A percentile compares a stretch with the other conserved stretches of the same genome.
phyloP scores from a whole-genome alignment of 768 basidiomycete genomes.

The Rhodotorula taiwanensis region DNA sequence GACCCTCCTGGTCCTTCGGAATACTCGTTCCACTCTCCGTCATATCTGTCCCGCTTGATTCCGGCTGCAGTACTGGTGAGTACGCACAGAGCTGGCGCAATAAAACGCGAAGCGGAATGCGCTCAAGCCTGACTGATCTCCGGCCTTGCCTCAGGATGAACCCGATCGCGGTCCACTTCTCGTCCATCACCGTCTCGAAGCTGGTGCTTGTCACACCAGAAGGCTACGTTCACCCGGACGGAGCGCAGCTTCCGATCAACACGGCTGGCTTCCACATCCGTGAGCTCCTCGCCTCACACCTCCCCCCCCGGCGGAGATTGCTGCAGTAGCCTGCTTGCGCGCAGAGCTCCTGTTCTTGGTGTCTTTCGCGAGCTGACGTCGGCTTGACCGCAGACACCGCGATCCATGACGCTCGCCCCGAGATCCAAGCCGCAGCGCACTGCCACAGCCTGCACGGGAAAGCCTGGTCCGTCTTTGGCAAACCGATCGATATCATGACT shows the following conservation, averaged over 20 bases:
- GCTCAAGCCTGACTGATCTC: no score
- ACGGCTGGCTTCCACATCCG: constrained; percentile 37
- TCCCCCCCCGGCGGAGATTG: no score
- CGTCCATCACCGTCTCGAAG: constrained; percentile 27
- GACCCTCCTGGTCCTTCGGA: neutral
- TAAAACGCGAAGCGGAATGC: no score
- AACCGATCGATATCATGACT: constrained; percentile 31
- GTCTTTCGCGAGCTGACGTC: no score
- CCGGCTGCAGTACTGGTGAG: constrained; percentile 24
- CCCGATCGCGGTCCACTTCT: constrained; percentile 36
- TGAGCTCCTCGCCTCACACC: no score
- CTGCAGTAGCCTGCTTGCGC: no score
- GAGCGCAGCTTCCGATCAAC: constrained; percentile 39
- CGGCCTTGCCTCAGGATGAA: no score
- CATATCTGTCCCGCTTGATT: no score
- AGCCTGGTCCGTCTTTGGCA: constrained; percentile 34
- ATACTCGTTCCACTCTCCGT: neutral
- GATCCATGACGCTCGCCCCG: constrained; percentile 36
- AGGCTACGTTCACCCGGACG: constrained; percentile 19
- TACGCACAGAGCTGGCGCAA: no score
- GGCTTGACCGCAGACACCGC: no score
- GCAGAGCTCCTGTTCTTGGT: no score
- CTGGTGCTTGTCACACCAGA: constrained; percentile 36
- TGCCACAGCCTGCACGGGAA: constrained; percentile 38
- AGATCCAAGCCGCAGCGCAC: constrained; percentile 34